Conservation (phyloP, 495 filamentous ascomycete genomes). For the Hypoxylon lienhwacheense region DNA sequence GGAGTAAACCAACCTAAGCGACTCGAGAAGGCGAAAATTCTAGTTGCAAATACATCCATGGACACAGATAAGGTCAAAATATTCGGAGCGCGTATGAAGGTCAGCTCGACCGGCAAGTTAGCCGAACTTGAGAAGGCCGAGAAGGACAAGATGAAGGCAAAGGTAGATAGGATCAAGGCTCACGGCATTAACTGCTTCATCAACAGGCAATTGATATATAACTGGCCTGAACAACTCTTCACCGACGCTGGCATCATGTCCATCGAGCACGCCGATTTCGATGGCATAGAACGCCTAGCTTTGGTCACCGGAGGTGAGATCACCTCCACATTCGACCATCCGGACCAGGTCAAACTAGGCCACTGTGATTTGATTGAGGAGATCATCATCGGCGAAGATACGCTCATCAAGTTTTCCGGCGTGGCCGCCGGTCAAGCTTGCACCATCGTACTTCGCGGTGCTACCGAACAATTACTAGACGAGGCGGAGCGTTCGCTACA, state of each 20-base stretch:
- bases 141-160: slow-evolving; percentile 98
- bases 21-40: slow-evolving; percentile 95
- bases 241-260: slow-evolving; percentile 96
- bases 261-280: slow-evolving; percentile 98
- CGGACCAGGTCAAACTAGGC: slow-evolving; percentile 93
- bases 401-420: slow-evolving; percentile 94
- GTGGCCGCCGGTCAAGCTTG: slow-evolving; percentile 93
- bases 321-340: slow-evolving; percentile 95
- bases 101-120: slow-evolving; percentile 90
- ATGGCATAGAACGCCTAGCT: slow-evolving; percentile 92
- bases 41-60: slow-evolving; percentile 98
- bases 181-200: slow-evolving; percentile 99
- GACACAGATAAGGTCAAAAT: slow-evolving; percentile 99
- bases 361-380: slow-evolving; percentile 96
- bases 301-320: slow-evolving; percentile 97
- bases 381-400: slow-evolving; percentile 96
- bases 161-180: slow-evolving; percentile 97
- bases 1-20: slow-evolving; percentile 98
- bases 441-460: slow-evolving; percentile 94
- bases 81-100: slow-evolving; percentile 94
- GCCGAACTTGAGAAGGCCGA: slow-evolving; percentile 97
- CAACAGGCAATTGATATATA: slow-evolving; percentile 98
- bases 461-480: slow-evolving; percentile 93
- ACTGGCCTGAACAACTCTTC: slow-evolving; percentile 99
- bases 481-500: slow-evolving; percentile 95